Base-by-base conservation (phyloP, 148 eudicot genomes). In the Mesembryanthemum crystallinum region DNA sequence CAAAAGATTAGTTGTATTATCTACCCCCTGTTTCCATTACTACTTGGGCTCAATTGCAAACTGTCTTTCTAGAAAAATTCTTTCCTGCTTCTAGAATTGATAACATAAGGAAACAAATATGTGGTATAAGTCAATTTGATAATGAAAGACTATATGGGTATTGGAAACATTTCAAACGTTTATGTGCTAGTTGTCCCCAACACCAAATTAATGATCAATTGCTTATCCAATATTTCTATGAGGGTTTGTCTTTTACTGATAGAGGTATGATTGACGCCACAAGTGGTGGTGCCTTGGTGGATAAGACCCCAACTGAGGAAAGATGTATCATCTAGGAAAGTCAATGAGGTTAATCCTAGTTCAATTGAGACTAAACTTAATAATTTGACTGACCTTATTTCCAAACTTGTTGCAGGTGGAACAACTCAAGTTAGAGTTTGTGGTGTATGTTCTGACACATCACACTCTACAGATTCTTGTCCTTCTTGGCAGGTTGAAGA, bases 111-210 rank as follows among this genome's bases (percentile, higher is more conserved):
- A 35, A 35, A 35, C 39, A 35, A 35, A 35, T 35, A 35, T 35
- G 3, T 35, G 39, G 39, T 35, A 35, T 35, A 35, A 35, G 39
- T 6, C 39, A 35, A 6, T 35, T 35, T 35, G 39, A 35, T 35
- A 35, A 35, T 35, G 39, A 35, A 35, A 35, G 4, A 35, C 39
- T 35, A 35, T 35, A 35, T 35, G 39, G 6, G 39, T 35, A 35
- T 35, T 35, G 39, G 39, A 35, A 35, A 35, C 39, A 6, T 35
- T 55, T 55, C 60, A 55, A 55, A 15, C 60, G 27, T 18, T 24
- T 64, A 29, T 75, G 72, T 66, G 72, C 68, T n/a, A 75, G 78
- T 37, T 75, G 78, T 57, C 72, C 78, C 8, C 35, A 75, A 39
- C 78, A 65, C 62, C 78, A 65, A 54, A 67, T 75, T 35, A 35